A percentile compares a stretch with the other conserved stretches of the same genome.
phyloP scores from a whole-genome alignment of 2,329 filamentous ascomycete species.

The Nothopassalora personata region DNA sequence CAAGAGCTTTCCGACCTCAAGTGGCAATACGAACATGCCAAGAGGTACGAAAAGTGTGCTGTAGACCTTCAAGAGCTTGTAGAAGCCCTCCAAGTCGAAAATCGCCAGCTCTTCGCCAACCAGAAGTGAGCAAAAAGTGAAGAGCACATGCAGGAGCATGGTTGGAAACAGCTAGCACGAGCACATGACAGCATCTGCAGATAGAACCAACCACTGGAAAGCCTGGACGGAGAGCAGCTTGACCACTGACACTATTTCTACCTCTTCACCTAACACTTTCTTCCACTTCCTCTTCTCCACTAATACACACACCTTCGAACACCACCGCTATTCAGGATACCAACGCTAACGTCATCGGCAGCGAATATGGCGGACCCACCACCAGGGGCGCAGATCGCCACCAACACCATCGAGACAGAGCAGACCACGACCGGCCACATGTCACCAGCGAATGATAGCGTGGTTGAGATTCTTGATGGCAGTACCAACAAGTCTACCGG shows the following conservation, averaged over 20 bases:
- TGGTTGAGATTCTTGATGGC: not conserved
- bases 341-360: not conserved
- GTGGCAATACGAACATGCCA: not conserved
- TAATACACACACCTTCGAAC: not conserved
- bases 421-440: not conserved
- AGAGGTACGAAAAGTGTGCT: constrained; percentile 1
- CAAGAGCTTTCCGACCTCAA: not conserved
- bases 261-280: not conserved
- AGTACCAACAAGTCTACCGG: not conserved
- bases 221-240: not conserved
- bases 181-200: not conserved
- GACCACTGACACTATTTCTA: not conserved
- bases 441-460: not conserved
- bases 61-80: not conserved
- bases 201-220: not conserved
- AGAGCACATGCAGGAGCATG: not conserved
- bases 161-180: not conserved
- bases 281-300: not conserved
- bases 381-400: not conserved
- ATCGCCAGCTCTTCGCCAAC: not conserved
- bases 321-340: not conserved
- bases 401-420: not conserved
- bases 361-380: not conserved
- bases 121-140: not conserved
- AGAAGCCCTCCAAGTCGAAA: not conserved